phyloP scores from a whole-genome alignment of 176 grass and related monocot genomes.

The Neostapfia colusana region DNA sequence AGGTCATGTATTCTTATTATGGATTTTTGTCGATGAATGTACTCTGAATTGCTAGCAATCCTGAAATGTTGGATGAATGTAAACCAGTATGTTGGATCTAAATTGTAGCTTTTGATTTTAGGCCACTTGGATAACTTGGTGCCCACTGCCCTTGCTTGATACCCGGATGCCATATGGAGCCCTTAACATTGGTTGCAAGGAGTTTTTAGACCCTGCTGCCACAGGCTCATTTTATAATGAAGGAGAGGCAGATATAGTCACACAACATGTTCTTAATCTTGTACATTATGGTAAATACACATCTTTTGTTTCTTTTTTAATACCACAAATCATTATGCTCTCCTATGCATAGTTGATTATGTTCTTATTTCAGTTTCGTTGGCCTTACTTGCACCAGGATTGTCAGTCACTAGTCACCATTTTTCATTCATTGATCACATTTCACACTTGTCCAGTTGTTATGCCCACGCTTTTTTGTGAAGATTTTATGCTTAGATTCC shows the following conservation, averaged over 20 bases:
- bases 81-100: slow-evolving; percentile 7
- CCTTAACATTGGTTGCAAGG: slow-evolving; percentile 66
- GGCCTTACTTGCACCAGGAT: neutral
- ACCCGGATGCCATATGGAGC: slow-evolving; percentile 80
- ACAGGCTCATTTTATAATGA: slow-evolving; percentile 96
- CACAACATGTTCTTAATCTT: slow-evolving; percentile 91
- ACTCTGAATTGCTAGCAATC: slow-evolving; percentile 18
- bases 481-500: slow-evolving; percentile 18
- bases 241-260: slow-evolving; percentile 86
- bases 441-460: neutral
- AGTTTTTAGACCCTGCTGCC: slow-evolving; percentile 84
- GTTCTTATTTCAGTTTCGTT: slow-evolving; percentile 26
- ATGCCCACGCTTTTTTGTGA: no score
- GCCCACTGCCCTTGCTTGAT: slow-evolving; percentile 85
- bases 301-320: slow-evolving; percentile 33
- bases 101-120: slow-evolving; percentile 48
- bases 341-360: neutral
- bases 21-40: slow-evolving; percentile 11
- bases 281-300: slow-evolving; percentile 68
- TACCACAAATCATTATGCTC: neutral
- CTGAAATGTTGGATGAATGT: neutral
- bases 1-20: neutral
- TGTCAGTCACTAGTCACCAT: neutral
- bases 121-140: slow-evolving; percentile 80
- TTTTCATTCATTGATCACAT: neutral